Percentiles rank a stretch among this genome's conserved stretches.
Evolutionary conservation across 805 yeast genomes (phyloP).

Genomic region (Saccharomycopsis schoenii): DNA sequence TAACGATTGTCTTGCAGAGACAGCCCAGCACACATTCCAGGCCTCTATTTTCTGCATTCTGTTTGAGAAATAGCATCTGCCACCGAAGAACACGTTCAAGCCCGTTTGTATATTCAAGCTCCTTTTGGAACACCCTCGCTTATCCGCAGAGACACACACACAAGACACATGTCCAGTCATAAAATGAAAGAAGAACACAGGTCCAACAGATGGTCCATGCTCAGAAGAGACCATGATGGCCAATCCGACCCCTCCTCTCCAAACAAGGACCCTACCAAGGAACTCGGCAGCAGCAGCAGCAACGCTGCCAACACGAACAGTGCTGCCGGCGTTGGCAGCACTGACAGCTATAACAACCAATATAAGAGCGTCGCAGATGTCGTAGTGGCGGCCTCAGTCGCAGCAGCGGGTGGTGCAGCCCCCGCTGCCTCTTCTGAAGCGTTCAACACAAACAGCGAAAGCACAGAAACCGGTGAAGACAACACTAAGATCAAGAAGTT

Average conservation of each 20-base stretch:
- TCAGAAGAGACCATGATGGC: background rate
- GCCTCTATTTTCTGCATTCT: too few relatives aligned
- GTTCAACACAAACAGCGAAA: background rate
- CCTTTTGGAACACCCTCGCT: background rate
- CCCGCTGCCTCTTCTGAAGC: background rate
- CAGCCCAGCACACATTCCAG: too few relatives aligned
- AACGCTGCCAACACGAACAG: background rate
- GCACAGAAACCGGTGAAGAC: background rate
- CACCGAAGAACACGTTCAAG: too few relatives aligned
- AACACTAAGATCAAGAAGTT: background rate
- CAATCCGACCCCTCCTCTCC: background rate
- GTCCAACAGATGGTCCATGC: constrained; percentile 2
- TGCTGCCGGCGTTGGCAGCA: background rate
- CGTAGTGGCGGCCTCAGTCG: background rate
- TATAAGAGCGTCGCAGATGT: background rate
- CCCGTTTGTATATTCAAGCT: too few relatives aligned
- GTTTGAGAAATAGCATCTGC: too few relatives aligned
- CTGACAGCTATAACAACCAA: background rate
- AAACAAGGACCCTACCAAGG: background rate
- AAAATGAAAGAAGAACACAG: background rate
- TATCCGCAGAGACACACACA: background rate
- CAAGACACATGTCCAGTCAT: background rate
- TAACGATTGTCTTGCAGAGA: too few relatives aligned
- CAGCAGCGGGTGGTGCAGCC: too few relatives aligned
- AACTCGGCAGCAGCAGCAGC: background rate